phyloP scores from a whole-genome alignment of 495 filamentous ascomycete species.

The Podospora pseudopauciseta region DNA sequence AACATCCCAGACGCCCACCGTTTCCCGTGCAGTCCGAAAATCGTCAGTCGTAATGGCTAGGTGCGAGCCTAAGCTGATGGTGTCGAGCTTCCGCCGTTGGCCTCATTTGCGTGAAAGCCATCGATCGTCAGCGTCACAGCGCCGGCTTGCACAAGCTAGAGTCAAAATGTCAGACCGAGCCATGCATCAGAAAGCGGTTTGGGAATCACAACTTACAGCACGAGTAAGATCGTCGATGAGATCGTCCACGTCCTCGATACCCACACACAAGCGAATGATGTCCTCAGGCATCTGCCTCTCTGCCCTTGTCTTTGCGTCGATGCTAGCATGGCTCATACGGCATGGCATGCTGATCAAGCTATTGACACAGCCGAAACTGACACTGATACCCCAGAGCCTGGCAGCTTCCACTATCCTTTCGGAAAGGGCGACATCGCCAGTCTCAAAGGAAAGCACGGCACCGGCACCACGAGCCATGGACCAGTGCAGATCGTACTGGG shows the following conservation, averaged over 20 bases:
- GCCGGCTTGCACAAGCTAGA: slow-evolving; percentile 85
- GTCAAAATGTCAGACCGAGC: neutral
- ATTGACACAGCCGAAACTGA: slow-evolving; percentile 97
- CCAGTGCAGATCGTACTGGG: slow-evolving; percentile 94
- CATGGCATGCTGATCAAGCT: slow-evolving; percentile 98
- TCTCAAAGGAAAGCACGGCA: slow-evolving; percentile 94
- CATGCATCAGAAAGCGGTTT: neutral
- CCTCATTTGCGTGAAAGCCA: slow-evolving; percentile 60
- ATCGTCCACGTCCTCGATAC: slow-evolving; percentile 92
- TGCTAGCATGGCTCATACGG: slow-evolving; percentile 98
- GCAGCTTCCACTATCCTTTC: slow-evolving; percentile 94
- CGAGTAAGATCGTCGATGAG: slow-evolving; percentile 87
- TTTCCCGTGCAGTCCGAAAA: neutral
- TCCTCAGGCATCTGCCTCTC: slow-evolving; percentile 94
- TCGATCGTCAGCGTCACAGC: slow-evolving; percentile 82
- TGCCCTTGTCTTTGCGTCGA: slow-evolving; percentile 86
- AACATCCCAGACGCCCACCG: neutral
- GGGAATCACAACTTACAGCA: slow-evolving; percentile 61
- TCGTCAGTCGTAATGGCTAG: neutral
- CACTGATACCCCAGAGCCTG: slow-evolving; percentile 87
- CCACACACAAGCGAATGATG: slow-evolving; percentile 90
- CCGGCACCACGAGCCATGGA: slow-evolving; percentile 91
- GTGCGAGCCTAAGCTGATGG: slow-evolving; percentile 16
- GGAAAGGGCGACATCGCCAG: slow-evolving; percentile 72
- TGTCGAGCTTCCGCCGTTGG: slow-evolving; percentile 13